Base-by-base conservation (phyloP, 1,284 basidiomycete species). In the Porogramme epimiltina region DNA sequence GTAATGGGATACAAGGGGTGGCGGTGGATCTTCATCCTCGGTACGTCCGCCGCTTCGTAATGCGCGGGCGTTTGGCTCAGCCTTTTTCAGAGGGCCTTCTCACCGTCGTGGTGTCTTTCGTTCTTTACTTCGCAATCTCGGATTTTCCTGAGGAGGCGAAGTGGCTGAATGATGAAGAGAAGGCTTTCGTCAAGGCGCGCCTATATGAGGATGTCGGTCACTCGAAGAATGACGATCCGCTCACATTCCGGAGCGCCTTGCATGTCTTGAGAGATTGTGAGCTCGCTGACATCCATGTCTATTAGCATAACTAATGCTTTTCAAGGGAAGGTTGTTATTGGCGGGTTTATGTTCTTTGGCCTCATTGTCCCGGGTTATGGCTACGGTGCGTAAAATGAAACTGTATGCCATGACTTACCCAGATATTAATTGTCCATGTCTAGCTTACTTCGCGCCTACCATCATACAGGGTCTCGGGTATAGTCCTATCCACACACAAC, bases 11-110 rank as follows among this genome's bases (percentile, higher is more conserved):
- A 64, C 40, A 59, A 48, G 6, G 68, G 67, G 25, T 71, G 70
- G 70, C 54, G 68, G 28, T 76, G 74, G 74, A 64, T 76, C n/a
- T 69, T 75, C 62, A 70, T 76, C 25, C 63, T 76, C 2, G 74
- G 73, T 76, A 47, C 62, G 73, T 57, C 66, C 66, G 45, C 55
- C 70, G 34, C 16, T n/a, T 23, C 18, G 16, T 46, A 20, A 15
- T 20, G 25, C 33, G n/a, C n/a, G n/a, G n/a, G 37, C 13, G n/a
- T 39, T 13, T 16, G 11, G 25, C 9, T 37, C 42, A 49, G 49
- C 49, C 31, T 37, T 37, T 18, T 19, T 15, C 58, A 67, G 67
- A 76, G 64, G 74, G 73, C 10, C 42, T 61, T 20, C 55, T 72
- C 20, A 74, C 73, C 8, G 65, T 69, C 13, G 42, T 72, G 13